A percentile compares a stretch with the other conserved stretches of the same genome.
These are phyloP conservation scores for Solanum pimpinellifolium DNA, from an alignment of 257 asterid genomes.

Conservation along the genomic window DNA sequence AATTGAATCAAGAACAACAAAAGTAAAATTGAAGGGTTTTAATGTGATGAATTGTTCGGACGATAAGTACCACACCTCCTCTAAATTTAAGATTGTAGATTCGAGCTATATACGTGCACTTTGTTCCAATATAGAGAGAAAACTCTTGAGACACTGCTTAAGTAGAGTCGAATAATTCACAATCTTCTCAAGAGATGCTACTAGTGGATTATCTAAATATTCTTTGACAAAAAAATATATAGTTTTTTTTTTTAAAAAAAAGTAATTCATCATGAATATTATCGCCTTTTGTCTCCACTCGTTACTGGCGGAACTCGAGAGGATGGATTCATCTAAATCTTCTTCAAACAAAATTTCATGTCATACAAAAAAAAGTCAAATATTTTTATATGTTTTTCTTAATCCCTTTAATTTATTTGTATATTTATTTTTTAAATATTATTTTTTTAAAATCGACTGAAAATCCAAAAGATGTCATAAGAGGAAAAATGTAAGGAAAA, in stretches of 20 bases:
- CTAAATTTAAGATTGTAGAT: background rate
- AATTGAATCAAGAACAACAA: background rate
- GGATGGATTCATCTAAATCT: background rate
- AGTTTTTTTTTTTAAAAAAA: too few relatives aligned
- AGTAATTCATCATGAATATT: too few relatives aligned
- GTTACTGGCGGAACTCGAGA: background rate
- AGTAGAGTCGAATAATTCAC: slow-evolving; percentile 26
- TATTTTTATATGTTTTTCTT: background rate
- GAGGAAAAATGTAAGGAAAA: background rate
- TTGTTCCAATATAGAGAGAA: slow-evolving; percentile 39
- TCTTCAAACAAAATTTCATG: too few relatives aligned
- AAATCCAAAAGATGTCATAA: background rate
- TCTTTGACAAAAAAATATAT: background rate
- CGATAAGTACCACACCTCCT: rapidly evolving
- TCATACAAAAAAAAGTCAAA: background rate
- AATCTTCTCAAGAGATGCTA: slow-evolving; percentile 55
- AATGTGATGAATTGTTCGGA: too few relatives aligned
- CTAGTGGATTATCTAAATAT: background rate
- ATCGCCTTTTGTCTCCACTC: background rate
- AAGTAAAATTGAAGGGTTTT: background rate
- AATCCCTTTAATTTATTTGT: background rate
- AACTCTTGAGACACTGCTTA: slow-evolving; percentile 34
- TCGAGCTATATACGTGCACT: slow-evolving; percentile 22
- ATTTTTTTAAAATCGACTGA: background rate
- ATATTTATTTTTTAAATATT: background rate